A percentile compares a stretch with the other conserved stretches of the same genome.
phyloP scores from a whole-genome alignment of 257 asterid species.

The Marsdenia floribunda region DNA sequence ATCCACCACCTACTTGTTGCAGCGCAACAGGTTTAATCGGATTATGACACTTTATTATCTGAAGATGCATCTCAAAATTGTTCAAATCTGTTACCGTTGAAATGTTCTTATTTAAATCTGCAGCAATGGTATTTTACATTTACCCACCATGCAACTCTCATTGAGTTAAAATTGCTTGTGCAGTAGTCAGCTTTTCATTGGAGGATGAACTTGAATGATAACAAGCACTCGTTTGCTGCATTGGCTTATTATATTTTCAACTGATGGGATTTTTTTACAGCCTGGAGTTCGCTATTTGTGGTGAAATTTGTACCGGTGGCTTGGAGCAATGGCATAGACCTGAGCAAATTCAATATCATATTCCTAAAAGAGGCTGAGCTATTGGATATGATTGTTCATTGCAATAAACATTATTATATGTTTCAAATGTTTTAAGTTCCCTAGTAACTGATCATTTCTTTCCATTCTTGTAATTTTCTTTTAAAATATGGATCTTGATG shows the following conservation, averaged over 20 bases:
- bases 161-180: neutral
- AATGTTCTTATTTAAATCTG: neutral
- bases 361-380: neutral
- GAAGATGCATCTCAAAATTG: neutral
- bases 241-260: neutral
- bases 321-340: neutral
- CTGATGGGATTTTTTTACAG: neutral
- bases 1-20: neutral
- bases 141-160: neutral
- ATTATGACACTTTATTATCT: neutral
- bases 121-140: neutral
- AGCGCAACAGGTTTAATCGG: neutral
- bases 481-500: neutral
- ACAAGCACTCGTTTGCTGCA: neutral
- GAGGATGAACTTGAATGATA: neutral
- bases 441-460: neutral
- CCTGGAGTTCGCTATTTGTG: neutral
- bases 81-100: neutral
- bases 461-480: neutral
- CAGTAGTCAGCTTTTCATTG: neutral
- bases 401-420: neutral
- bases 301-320: neutral
- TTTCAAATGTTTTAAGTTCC: neutral
- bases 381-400: neutral
- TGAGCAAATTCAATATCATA: neutral